phyloP scores from a whole-genome alignment of 495 filamentous ascomycete genomes.

The Aspergillus incahuasiensis region DNA sequence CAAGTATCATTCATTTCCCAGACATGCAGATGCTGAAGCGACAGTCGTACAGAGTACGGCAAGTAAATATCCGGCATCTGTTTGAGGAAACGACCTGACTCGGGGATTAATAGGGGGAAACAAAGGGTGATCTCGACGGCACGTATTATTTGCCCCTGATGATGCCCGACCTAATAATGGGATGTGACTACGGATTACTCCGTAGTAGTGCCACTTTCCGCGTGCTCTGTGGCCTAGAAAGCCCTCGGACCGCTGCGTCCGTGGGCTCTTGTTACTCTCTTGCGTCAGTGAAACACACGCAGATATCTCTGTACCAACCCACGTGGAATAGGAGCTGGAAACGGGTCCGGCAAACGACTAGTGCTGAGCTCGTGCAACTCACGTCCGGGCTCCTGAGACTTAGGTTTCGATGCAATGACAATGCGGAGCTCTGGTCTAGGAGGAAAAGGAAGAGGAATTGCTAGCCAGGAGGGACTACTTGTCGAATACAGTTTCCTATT shows the following conservation, averaged over 20 bases:
- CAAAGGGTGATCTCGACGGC: no score
- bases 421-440: no score
- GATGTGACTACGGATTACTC: not conserved
- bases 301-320: constrained; percentile 2
- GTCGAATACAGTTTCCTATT: constrained; percentile 1
- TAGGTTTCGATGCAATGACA: no score
- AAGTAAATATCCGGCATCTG: no score
- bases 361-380: not conserved
- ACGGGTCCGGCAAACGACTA: constrained; percentile 10
- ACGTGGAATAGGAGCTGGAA: constrained; percentile 13
- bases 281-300: not conserved
- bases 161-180: not conserved
- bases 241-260: not conserved
- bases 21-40: no score
- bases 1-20: no score
- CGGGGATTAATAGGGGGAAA: no score
- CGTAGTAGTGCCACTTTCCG: not conserved
- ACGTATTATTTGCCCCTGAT: not conserved
- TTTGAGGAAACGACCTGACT: no score
- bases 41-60: no score
- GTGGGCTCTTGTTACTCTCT: not conserved
- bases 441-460: not conserved
- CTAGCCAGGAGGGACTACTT: no score
- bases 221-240: not conserved
- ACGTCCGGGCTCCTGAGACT: not conserved